Conservation (phyloP, 2,329 filamentous ascomycete species). For the Phyllosticta capitalensis region DNA sequence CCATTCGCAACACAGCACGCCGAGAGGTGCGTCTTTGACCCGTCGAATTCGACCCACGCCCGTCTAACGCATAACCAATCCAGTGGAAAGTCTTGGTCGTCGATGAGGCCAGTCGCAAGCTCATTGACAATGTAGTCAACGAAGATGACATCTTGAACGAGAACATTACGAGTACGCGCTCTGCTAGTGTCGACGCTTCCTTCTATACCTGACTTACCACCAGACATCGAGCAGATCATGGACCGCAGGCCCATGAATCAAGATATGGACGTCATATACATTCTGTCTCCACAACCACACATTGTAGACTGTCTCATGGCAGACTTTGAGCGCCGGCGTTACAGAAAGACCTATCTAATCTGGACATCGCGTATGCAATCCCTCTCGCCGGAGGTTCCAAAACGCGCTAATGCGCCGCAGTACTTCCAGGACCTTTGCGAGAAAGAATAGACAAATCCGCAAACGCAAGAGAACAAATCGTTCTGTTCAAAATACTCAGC, state of each 20-base stretch:
- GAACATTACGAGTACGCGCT: slow-evolving; percentile 77
- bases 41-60: slow-evolving; percentile 6
- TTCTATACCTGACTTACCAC: slow-evolving; percentile 20
- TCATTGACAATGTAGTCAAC: slow-evolving; percentile 83
- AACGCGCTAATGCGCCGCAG: slow-evolving; percentile 26
- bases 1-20: slow-evolving; percentile 67
- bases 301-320: slow-evolving; percentile 91
- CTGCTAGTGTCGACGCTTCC: neutral
- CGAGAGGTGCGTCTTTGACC: slow-evolving; percentile 56
- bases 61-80: slow-evolving; percentile 13
- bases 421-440: slow-evolving; percentile 61
- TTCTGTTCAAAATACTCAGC: slow-evolving; percentile 71
- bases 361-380: slow-evolving; percentile 60
- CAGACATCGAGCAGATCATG: slow-evolving; percentile 93
- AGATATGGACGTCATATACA: slow-evolving; percentile 90
- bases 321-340: slow-evolving; percentile 78
- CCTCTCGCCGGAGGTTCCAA: neutral
- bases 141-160: slow-evolving; percentile 96
- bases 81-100: slow-evolving; percentile 97
- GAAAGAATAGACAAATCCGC: slow-evolving; percentile 65
- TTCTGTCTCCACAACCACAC: slow-evolving; percentile 75
- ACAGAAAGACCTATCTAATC: slow-evolving; percentile 68
- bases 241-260: slow-evolving; percentile 71
- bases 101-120: slow-evolving; percentile 71
- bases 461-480: slow-evolving; percentile 62